Conservation (phyloP, 768 basidiomycete species). For the Clathrus columnatus region DNA sequence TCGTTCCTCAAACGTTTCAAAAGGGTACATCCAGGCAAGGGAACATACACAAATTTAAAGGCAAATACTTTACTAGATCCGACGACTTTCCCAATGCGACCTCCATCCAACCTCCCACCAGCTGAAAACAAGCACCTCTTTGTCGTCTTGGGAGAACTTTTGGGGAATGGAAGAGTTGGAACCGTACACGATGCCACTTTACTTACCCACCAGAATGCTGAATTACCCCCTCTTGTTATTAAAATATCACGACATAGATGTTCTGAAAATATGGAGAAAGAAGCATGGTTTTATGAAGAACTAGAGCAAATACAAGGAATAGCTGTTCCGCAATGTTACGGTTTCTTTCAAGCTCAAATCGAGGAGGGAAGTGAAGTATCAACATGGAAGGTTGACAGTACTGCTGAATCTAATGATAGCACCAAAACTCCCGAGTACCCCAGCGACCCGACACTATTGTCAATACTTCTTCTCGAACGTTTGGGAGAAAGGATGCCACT, state of each 20-base stretch:
- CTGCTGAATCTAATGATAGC: too few species aligned
- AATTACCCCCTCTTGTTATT: background rate
- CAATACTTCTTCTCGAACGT: background rate
- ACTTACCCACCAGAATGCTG: too few species aligned
- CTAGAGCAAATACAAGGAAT: constrained; percentile 8
- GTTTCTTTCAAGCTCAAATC: background rate
- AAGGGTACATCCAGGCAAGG: background rate
- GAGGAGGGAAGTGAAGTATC: background rate
- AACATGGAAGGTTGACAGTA: background rate
- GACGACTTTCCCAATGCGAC: background rate
- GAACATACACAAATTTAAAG: background rate
- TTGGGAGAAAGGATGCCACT: background rate
- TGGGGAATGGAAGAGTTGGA: background rate
- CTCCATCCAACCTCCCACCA: background rate
- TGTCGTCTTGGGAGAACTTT: background rate
- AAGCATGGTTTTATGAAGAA: constrained; percentile 12
- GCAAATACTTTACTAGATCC: background rate
- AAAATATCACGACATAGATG: background rate
- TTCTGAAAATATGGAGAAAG: background rate
- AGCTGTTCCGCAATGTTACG: constrained; percentile 7
- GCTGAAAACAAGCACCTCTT: background rate
- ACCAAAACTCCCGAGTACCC: background rate
- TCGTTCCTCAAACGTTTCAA: background rate
- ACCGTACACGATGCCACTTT: background rate
- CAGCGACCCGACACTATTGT: too few species aligned